Percentiles rank a stretch among this genome's conserved stretches.
These are phyloP conservation scores for Claviceps humidiphila DNA, from an alignment of 2,329 filamentous ascomycete genomes.

Conservation along the genomic window DNA sequence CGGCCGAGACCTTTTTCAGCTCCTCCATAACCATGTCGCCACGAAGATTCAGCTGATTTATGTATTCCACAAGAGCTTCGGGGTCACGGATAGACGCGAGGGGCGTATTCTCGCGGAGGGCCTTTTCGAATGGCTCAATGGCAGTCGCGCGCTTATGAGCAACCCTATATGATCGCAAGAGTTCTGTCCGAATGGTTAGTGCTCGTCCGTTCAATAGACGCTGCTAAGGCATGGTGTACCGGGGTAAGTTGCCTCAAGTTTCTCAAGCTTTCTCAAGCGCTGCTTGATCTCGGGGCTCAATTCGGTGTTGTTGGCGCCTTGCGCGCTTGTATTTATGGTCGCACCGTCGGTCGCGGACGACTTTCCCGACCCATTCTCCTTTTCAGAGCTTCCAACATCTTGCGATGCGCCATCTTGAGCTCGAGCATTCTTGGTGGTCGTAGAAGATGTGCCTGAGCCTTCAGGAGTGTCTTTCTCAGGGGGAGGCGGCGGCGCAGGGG, in stretches of 20 bases:
- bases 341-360: conserved; percentile 6
- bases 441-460: conserved; percentile 6
- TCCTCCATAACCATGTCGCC: conserved; percentile 91
- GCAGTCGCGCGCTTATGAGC: conserved; percentile 76
- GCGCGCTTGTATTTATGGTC: neutral
- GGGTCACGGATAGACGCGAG: conserved; percentile 81
- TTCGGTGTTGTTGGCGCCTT: conserved; percentile 27
- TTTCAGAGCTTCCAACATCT: conserved; percentile 9
- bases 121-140: conserved; percentile 88
- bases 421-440: conserved; percentile 8
- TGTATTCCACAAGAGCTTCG: conserved; percentile 72
- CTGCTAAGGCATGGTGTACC: conserved; percentile 33
- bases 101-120: conserved; percentile 83
- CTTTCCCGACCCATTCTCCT: conserved; percentile 10
- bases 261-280: conserved; percentile 76
- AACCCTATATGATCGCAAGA: conserved; percentile 81
- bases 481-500: conserved; percentile 34
- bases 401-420: conserved; percentile 13
- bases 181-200: conserved; percentile 38
- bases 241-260: conserved; percentile 75
- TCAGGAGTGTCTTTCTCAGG: conserved; percentile 20
- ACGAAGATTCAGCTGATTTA: conserved; percentile 74
- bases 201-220: too few relatives aligned
- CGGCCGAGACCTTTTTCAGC: conserved; percentile 70
- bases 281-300: conserved; percentile 61